These are phyloP conservation scores for Gymnopilus dilepis DNA, from an alignment of 768 basidiomycete genomes.

Conservation along the genomic window DNA sequence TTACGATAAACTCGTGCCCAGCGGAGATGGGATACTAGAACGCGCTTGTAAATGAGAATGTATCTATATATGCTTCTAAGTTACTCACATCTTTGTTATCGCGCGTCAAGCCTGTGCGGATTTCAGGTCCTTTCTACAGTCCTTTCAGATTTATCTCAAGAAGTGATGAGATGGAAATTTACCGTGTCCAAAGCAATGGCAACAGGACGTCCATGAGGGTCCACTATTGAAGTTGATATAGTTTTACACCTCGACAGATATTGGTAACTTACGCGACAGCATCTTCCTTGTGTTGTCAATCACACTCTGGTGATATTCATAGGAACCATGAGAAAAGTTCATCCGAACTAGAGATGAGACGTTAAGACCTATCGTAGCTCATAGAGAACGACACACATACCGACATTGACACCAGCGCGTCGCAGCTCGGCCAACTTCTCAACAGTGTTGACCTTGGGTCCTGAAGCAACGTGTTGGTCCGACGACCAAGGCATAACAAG, in stretches of 20 bases:
- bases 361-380: neutral
- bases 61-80: constrained; percentile 20
- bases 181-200: constrained; percentile 99
- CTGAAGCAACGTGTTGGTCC: constrained; percentile 42
- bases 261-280: constrained; percentile 65
- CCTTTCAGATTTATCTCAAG: constrained; percentile 13
- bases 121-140: constrained; percentile 97
- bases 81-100: constrained; percentile 81
- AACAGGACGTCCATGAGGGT: constrained; percentile 84
- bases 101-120: constrained; percentile 93
- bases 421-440: constrained; percentile 87
- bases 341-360: constrained; percentile 77
- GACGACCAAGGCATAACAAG: constrained; percentile 12
- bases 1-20: constrained; percentile 93
- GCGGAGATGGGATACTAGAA: constrained; percentile 79
- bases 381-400: constrained; percentile 51
- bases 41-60: constrained; percentile 17
- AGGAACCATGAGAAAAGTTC: constrained; percentile 99
- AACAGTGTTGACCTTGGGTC: constrained; percentile 92
- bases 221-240: constrained; percentile 44
- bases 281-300: constrained; percentile 96
- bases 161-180: constrained; percentile 34
- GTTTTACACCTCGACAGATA: constrained; percentile 8
- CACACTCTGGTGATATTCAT: constrained; percentile 98
- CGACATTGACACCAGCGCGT: constrained; percentile 96